Conservation (phyloP, 306 rosid genomes). For the Lathyrus tuberosus region DNA sequence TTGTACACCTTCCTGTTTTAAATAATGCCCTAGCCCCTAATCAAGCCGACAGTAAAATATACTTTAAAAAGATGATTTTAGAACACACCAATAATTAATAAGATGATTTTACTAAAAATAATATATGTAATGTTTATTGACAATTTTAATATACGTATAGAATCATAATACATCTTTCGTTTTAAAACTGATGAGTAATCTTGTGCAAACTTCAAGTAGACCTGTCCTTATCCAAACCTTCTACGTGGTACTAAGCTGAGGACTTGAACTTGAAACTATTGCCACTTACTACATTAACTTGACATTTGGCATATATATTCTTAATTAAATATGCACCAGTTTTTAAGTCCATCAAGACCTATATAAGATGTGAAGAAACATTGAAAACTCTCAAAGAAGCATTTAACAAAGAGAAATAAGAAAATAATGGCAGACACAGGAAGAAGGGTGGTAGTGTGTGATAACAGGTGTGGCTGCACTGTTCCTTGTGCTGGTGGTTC, state of each 20-base stretch:
- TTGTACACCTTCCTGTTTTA: no score
- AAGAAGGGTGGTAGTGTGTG: conserved; percentile 24
- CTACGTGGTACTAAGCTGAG: conserved; percentile 21
- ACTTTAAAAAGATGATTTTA: no score
- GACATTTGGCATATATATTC: conserved; percentile 23
- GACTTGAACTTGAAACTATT: neutral
- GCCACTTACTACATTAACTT: conserved; percentile 27
- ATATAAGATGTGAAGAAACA: neutral
- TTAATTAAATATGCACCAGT: neutral
- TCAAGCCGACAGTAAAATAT: no score
- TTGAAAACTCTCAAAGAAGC: neutral
- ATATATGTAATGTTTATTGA: no score
- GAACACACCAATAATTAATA: no score
- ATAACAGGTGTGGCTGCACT: conserved; percentile 49
- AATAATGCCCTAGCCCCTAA: no score
- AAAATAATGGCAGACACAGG: conserved; percentile 39
- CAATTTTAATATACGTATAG: no score
- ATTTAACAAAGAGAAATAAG: neutral
- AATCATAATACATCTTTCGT: no score
- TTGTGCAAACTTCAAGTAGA: neutral
- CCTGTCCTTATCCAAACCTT: conserved; percentile 23
- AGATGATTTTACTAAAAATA: no score
- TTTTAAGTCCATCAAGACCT: neutral
- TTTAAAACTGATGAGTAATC: no score
- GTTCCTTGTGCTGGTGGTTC: conserved; percentile 49